These are phyloP conservation scores for Penicillium pancosmium DNA, from an alignment of 495 filamentous ascomycete species.

Conservation along the genomic window DNA sequence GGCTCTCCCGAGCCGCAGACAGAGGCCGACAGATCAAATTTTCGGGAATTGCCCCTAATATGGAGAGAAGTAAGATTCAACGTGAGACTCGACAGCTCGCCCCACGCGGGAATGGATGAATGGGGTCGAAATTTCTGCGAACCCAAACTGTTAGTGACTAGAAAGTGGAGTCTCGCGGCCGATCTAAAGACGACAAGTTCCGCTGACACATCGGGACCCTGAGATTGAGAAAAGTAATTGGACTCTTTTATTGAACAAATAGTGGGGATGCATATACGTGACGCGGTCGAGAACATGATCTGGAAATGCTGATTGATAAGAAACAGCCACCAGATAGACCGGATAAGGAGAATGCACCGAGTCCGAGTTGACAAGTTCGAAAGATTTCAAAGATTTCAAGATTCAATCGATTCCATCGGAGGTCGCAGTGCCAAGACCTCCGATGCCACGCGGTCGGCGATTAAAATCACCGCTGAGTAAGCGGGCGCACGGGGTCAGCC, in stretches of 20 bases:
- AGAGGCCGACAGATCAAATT: background rate
- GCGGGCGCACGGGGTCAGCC: background rate
- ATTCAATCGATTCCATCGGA: background rate
- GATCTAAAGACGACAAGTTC: slow-evolving; percentile 2
- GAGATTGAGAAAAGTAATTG: no score
- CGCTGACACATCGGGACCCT: slow-evolving; percentile 7
- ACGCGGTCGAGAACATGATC: background rate
- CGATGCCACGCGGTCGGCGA: slow-evolving; percentile 2
- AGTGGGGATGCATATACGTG: no score
- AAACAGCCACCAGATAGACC: no score
- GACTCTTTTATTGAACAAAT: no score
- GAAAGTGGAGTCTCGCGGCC: background rate
- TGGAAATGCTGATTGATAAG: no score
- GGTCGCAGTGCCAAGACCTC: slow-evolving; percentile 4
- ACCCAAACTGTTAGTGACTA: slow-evolving; percentile 3
- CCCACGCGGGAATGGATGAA: background rate
- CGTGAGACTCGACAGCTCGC: background rate
- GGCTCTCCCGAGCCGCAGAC: background rate
- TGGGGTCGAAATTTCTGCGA: slow-evolving; percentile 13
- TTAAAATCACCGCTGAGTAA: slow-evolving; percentile 9
- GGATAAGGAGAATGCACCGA: background rate
- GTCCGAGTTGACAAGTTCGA: no score
- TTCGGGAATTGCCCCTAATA: slow-evolving; percentile 1
- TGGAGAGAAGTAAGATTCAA: background rate
- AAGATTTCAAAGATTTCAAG: no score